A percentile compares a stretch with the other conserved stretches of the same genome.
These are phyloP conservation scores for Arthroderma sp. DNA, from an alignment of 2,329 filamentous ascomycete genomes.

Conservation along the genomic window DNA sequence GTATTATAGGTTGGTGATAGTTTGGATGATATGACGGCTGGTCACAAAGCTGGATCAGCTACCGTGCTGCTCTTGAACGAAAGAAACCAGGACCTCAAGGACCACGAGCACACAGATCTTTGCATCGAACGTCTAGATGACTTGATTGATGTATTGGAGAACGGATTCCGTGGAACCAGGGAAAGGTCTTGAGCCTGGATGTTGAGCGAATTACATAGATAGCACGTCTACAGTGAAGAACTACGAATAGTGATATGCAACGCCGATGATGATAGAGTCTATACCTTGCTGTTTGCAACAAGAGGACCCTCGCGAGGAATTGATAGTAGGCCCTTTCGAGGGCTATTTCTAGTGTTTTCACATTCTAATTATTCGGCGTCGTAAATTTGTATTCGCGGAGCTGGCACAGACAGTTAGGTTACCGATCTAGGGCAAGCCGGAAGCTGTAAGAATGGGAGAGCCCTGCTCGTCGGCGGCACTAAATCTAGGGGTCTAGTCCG, in stretches of 20 bases:
- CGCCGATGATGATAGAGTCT: neutral
- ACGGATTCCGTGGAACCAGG: slow-evolving; percentile 46
- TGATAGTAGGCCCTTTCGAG: neutral
- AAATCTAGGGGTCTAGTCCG: neutral
- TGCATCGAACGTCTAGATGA: slow-evolving; percentile 63
- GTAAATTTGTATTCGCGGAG: neutral
- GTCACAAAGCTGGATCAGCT: slow-evolving; percentile 67
- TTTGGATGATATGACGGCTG: slow-evolving; percentile 87
- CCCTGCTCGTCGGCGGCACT: neutral
- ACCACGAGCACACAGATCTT: slow-evolving; percentile 65
- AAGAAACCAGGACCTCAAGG: slow-evolving; percentile 58
- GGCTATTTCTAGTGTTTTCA: neutral
- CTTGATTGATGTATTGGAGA: slow-evolving; percentile 60
- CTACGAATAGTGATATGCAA: neutral
- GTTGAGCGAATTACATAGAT: neutral
- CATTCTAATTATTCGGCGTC: neutral
- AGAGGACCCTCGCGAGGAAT: neutral
- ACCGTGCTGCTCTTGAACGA: slow-evolving; percentile 81
- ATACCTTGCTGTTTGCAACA: neutral
- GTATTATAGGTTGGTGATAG: slow-evolving; percentile 51
- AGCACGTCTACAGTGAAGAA: neutral
- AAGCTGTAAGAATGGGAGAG: neutral
- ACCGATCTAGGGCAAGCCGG: neutral
- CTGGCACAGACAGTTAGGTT: neutral
- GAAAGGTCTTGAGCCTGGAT: neutral